These are phyloP conservation scores for Phytophthora chlamydospora DNA, from an alignment of 352 stramenopile genomes.

Conservation along the genomic window DNA sequence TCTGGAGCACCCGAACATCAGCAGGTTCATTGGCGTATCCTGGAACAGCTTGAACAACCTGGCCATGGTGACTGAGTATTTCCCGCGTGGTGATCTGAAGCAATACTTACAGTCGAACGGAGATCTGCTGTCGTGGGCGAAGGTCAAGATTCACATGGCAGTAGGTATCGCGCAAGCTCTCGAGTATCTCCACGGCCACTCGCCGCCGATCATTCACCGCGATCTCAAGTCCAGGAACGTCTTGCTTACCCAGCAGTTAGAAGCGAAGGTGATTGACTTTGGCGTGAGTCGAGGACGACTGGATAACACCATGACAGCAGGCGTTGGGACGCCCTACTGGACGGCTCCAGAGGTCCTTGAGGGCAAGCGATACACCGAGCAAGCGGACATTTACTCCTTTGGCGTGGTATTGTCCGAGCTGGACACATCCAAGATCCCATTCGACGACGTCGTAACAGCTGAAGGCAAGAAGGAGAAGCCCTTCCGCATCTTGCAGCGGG, in stretches of 20 bases:
- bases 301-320: constrained; percentile 30
- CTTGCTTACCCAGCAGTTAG: constrained; percentile 33
- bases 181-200: constrained; percentile 39
- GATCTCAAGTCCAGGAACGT: constrained; percentile 49
- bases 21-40: constrained; percentile 37
- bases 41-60: constrained; percentile 55
- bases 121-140: constrained; percentile 25
- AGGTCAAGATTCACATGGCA: constrained; percentile 36
- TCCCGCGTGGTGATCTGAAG: constrained; percentile 40
- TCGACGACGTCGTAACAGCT: constrained; percentile 7
- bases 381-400: constrained; percentile 69
- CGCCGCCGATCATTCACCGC: constrained; percentile 45
- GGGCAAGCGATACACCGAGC: constrained; percentile 51
- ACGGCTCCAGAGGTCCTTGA: constrained; percentile 52
- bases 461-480: constrained; percentile 31
- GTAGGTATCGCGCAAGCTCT: constrained; percentile 36
- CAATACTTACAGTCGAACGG: constrained; percentile 26
- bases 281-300: constrained; percentile 32
- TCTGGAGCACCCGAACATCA: constrained; percentile 37
- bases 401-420: constrained; percentile 54
- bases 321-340: constrained; percentile 21
- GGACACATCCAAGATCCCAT: constrained; percentile 33
- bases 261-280: constrained; percentile 49
- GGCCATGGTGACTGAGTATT: constrained; percentile 46
- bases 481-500: constrained; percentile 44